These are phyloP conservation scores for Komagataella pastoris DNA, from an alignment of 805 yeast species.

Conservation along the genomic window DNA sequence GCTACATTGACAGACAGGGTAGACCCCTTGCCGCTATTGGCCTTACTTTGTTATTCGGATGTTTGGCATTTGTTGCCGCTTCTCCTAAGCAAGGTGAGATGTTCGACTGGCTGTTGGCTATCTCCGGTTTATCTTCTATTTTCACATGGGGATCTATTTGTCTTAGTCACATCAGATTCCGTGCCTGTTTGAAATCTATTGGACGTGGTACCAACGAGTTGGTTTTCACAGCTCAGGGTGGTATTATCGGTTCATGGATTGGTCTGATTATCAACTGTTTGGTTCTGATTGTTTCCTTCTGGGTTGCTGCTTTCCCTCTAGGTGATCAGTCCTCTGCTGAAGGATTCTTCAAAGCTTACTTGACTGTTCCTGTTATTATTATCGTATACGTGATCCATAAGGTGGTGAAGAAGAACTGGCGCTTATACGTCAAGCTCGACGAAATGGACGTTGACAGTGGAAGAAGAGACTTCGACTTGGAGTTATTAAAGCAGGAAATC, in stretches of 20 bases:
- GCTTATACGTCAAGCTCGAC: constrained; percentile 23
- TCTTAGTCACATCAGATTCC: constrained; percentile 42
- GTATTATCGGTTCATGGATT: constrained; percentile 37
- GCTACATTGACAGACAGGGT: constrained; percentile 33
- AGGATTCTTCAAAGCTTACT: constrained; percentile 50
- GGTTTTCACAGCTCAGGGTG: constrained; percentile 33
- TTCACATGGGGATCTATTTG: constrained; percentile 50
- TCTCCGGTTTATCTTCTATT: constrained; percentile 40
- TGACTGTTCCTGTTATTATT: constrained; percentile 51
- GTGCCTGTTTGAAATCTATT: constrained; percentile 43
- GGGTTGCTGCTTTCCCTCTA: constrained; percentile 68
- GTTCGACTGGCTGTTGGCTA: constrained; percentile 42
- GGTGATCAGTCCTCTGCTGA: constrained; percentile 35
- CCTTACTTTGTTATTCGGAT: constrained; percentile 48
- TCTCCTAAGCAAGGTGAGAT: constrained; percentile 44
- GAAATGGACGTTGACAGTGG: constrained; percentile 44
- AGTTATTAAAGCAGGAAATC: constrained; percentile 10
- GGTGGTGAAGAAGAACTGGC: constrained; percentile 23
- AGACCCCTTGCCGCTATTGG: constrained; percentile 35
- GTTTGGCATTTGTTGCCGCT: constrained; percentile 34
- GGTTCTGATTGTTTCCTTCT: constrained; percentile 23
- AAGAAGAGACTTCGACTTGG: constrained; percentile 8
- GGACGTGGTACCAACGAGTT: constrained; percentile 34
- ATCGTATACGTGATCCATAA: constrained; percentile 25
- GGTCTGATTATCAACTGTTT: constrained; percentile 20